Conservation (phyloP, 2,329 filamentous ascomycete species). For the Leptodontidium sp. region DNA sequence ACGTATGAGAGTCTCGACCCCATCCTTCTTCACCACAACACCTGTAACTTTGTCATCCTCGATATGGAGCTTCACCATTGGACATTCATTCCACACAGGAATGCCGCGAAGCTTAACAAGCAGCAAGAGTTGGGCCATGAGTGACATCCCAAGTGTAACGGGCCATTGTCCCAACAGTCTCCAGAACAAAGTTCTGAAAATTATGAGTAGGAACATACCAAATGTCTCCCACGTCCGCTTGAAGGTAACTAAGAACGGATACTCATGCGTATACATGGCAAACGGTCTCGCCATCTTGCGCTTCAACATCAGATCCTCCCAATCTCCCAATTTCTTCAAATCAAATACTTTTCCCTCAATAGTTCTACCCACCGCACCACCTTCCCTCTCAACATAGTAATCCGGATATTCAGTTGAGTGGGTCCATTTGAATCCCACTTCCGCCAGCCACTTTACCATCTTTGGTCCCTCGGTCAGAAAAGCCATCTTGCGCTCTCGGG, state of each 20-base stretch:
- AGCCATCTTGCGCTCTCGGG: slow-evolving; percentile 40
- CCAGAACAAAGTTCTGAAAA: not conserved
- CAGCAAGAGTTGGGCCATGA: slow-evolving; percentile 24
- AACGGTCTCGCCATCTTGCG: not conserved
- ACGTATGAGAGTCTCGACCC: slow-evolving; percentile 38
- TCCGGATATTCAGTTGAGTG: slow-evolving; percentile 44
- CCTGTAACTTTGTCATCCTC: slow-evolving; percentile 41
- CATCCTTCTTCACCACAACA: slow-evolving; percentile 41
- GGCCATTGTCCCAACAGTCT: slow-evolving; percentile 15
- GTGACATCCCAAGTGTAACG: slow-evolving; percentile 23
- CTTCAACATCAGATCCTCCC: slow-evolving; percentile 6
- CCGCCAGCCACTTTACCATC: slow-evolving; percentile 47
- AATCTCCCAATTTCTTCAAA: slow-evolving; percentile 21
- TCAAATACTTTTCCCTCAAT: slow-evolving; percentile 29
- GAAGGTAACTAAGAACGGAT: slow-evolving; percentile 8
- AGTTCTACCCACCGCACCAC: slow-evolving; percentile 20
- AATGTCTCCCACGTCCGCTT: slow-evolving; percentile 18
- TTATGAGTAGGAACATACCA: slow-evolving; percentile 1
- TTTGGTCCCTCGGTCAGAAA: slow-evolving; percentile 46
- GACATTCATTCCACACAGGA: slow-evolving; percentile 16
- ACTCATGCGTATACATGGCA: slow-evolving; percentile 21
- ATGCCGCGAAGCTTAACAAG: slow-evolving; percentile 16
- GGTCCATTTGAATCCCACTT: slow-evolving; percentile 44
- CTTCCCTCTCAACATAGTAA: slow-evolving; percentile 42
- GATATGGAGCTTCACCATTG: slow-evolving; percentile 12